A percentile compares a stretch with the other conserved stretches of the same genome.
Evolutionary conservation across 139 green algal genomes (phyloP).

Genomic region (Pseudopediastrum boryanum): DNA sequence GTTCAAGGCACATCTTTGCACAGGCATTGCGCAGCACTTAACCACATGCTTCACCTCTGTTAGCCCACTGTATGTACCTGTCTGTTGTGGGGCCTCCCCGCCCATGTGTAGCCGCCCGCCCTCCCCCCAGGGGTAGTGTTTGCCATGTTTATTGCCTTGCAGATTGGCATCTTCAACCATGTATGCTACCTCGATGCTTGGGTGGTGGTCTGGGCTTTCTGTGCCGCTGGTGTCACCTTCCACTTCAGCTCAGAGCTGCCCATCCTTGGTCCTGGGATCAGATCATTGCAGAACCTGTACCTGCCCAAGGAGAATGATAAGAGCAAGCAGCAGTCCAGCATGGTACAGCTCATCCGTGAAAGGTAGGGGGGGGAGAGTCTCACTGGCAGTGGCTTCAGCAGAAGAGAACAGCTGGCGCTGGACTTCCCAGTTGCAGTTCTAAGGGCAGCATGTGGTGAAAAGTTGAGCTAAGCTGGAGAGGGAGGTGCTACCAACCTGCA

Average conservation of each 20-base stretch:
- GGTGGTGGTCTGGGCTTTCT: slow-evolving; percentile 32
- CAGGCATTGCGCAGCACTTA: neutral
- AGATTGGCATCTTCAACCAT: slow-evolving; percentile 64
- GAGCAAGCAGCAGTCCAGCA: slow-evolving; percentile 5
- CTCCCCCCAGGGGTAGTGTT: too few relatives aligned
- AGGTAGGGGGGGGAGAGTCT: too few relatives aligned
- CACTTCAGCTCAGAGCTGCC: slow-evolving; percentile 35
- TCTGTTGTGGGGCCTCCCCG: neutral
- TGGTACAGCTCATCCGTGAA: slow-evolving; percentile 28
- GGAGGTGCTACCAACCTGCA: too few relatives aligned
- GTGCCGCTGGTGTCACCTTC: slow-evolving; percentile 22
- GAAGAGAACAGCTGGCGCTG: too few relatives aligned
- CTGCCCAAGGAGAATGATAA: slow-evolving; percentile 30
- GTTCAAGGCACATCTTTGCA: neutral
- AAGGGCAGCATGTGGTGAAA: too few relatives aligned
- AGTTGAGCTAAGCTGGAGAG: too few relatives aligned
- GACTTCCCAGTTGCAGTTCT: too few relatives aligned
- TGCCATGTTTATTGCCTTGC: too few relatives aligned
- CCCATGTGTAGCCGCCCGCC: too few relatives aligned
- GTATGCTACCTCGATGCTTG: slow-evolving; percentile 41
- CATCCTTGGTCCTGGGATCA: slow-evolving; percentile 52
- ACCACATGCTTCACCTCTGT: neutral
- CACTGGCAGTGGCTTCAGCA: too few relatives aligned
- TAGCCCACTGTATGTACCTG: neutral
- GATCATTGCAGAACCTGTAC: slow-evolving; percentile 58